Evolutionary conservation across 139 green algal genomes (phyloP).

Genomic region (Picochlorum sp.): DNA sequence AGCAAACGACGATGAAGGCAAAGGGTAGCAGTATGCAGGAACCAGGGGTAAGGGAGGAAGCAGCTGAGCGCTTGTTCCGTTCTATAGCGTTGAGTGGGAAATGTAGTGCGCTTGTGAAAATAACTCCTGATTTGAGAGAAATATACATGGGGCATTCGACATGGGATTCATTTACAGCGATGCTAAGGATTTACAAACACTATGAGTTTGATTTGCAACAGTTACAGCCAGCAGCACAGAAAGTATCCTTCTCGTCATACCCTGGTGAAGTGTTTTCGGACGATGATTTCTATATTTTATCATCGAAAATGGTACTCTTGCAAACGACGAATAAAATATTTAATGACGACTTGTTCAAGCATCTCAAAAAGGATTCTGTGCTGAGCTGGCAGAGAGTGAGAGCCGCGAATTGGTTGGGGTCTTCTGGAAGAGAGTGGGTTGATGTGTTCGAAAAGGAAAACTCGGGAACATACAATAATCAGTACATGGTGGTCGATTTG

Average conservation of each 20-base stretch:
- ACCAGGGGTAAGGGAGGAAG: too few species aligned
- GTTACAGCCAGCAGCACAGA: slow-evolving; percentile 8
- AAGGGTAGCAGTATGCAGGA: not conserved
- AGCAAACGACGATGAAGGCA: too few species aligned
- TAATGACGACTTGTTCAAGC: slow-evolving; percentile 36
- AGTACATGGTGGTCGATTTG: slow-evolving; percentile 69
- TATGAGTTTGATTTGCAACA: slow-evolving; percentile 33
- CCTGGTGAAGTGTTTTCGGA: slow-evolving; percentile 37
- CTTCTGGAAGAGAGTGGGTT: slow-evolving; percentile 29
- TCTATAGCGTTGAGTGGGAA: slow-evolving; percentile 14
- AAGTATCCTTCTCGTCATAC: slow-evolving; percentile 51
- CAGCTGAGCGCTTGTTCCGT: not conserved
- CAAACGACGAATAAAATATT: slow-evolving; percentile 23
- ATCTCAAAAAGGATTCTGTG: slow-evolving; percentile 19
- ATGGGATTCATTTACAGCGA: slow-evolving; percentile 38
- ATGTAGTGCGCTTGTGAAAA: slow-evolving; percentile 47
- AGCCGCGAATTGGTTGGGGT: slow-evolving; percentile 47
- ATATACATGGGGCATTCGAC: slow-evolving; percentile 46
- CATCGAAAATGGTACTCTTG: slow-evolving; percentile 7
- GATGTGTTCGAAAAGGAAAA: slow-evolving; percentile 39
- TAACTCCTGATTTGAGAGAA: slow-evolving; percentile 14
- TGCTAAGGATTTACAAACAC: slow-evolving; percentile 65
- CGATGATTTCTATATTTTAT: slow-evolving; percentile 22
- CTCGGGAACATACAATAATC: slow-evolving; percentile 63
- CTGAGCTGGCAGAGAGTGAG: slow-evolving; percentile 56